Evolutionary conservation across 805 yeast species (phyloP).

Genomic region (Clavispora phyllophila): DNA sequence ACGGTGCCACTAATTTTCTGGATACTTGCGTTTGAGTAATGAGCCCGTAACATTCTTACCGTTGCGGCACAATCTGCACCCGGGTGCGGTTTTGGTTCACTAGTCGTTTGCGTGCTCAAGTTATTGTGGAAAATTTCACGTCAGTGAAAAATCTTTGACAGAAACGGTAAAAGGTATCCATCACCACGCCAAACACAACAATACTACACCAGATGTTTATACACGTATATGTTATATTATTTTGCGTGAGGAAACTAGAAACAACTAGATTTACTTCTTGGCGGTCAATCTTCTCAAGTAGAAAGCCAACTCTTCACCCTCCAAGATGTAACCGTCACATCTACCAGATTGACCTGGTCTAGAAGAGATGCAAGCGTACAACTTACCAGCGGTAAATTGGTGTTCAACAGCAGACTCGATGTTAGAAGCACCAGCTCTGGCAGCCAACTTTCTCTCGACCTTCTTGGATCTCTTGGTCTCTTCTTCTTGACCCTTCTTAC

Average conservation of each 20-base stretch:
- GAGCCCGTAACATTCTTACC: too few relatives aligned
- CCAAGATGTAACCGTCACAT: constrained; percentile 99
- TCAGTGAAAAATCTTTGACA: too few relatives aligned
- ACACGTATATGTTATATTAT: constrained; percentile 2
- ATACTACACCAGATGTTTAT: not conserved
- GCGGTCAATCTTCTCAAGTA: constrained; percentile 99
- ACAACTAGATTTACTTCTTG: constrained; percentile 68
- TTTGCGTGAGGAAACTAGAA: constrained; percentile 1
- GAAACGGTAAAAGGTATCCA: too few relatives aligned
- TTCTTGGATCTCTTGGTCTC: constrained; percentile 64
- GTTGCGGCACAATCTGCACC: too few relatives aligned
- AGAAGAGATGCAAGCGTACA: constrained; percentile 96
- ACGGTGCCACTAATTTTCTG: too few relatives aligned
- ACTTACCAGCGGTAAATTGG: constrained; percentile 98
- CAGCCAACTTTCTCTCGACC: constrained; percentile 87
- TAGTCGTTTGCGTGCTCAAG: too few relatives aligned
- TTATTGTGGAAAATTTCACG: too few relatives aligned
- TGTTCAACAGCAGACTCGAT: constrained; percentile 87
- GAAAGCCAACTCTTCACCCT: constrained; percentile 99
- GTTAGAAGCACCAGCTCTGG: constrained; percentile 82
- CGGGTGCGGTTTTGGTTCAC: too few relatives aligned
- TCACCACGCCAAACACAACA: too few relatives aligned
- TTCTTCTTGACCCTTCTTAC: constrained; percentile 72
- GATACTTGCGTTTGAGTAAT: too few relatives aligned
- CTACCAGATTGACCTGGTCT: constrained; percentile 99